Evolutionary conservation across 2,329 filamentous ascomycete species (phyloP).

Genomic region (Fusarium albosuccineum): DNA sequence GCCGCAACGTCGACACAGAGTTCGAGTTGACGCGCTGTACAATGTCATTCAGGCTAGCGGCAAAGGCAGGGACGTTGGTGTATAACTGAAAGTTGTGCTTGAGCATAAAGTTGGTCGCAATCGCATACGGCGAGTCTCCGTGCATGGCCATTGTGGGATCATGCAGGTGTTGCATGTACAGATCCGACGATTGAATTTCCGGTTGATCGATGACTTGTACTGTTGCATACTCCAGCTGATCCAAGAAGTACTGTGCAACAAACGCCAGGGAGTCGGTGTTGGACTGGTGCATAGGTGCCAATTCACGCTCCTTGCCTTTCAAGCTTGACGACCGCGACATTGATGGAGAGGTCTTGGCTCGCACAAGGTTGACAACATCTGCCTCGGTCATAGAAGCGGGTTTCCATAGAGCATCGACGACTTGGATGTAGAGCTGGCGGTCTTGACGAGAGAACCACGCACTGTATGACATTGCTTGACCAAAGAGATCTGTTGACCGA

Average conservation of each 20-base stretch:
- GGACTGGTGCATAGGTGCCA: constrained; percentile 47
- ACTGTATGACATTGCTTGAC: constrained; percentile 61
- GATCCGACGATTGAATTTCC: constrained; percentile 55
- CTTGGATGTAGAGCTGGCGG: constrained; percentile 55
- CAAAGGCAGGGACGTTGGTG: constrained; percentile 48
- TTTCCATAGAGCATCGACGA: constrained; percentile 64
- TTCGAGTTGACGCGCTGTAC: constrained; percentile 53
- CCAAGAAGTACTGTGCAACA: constrained; percentile 63
- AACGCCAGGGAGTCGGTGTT: constrained; percentile 55
- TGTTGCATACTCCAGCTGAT: constrained; percentile 63
- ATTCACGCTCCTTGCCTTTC: constrained; percentile 60
- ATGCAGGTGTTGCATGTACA: constrained; percentile 58
- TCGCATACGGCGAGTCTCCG: constrained; percentile 50
- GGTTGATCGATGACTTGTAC: constrained; percentile 47
- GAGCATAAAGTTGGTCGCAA: constrained; percentile 55
- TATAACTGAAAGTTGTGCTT: constrained; percentile 53
- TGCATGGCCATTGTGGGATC: constrained; percentile 47
- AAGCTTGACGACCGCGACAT: constrained; percentile 43
- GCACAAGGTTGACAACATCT: constrained; percentile 48
- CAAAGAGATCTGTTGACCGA: constrained; percentile 58
- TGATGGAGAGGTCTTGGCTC: constrained; percentile 29
- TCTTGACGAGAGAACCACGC: constrained; percentile 55
- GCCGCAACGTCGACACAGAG: constrained; percentile 57
- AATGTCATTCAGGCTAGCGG: constrained; percentile 52
- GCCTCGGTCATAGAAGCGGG: constrained; percentile 52